Base-by-base conservation (phyloP, 129 eudicot genomes). In the Gnaphalium uliginosum region DNA sequence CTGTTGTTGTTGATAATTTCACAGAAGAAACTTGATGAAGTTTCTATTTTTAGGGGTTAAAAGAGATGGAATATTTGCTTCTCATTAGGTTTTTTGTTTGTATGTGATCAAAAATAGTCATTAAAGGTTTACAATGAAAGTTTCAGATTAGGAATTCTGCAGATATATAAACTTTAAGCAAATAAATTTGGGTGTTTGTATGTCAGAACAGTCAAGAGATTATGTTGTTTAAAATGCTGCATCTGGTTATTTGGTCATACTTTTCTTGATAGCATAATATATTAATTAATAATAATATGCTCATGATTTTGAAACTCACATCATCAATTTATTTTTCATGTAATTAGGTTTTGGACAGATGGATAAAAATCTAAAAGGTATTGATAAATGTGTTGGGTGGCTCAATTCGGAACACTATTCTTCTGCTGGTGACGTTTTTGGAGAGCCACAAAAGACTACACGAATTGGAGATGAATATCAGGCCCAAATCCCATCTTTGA, bases 381-480 rank as follows among this genome's bases (percentile, higher is more conserved):
- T 23, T 35, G 72, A 65, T 59, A 68, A 64, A 46, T 43, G 73
- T 6, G 69, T 24, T 3, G 79, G 77, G 60, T 63, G 76, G 85
- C 71, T 73, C 27, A 66, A 64, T 27, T 76, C 91, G 0, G 58
- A 66, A 59, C 59, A 35, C 33, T 85, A 77, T 75, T 81, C 83
- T 54, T 81, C 75, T 66, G 46, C 72, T 64, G 56, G 74, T 33
- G 39, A 33, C 39, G 6, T 33, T 5, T 33, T 33, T 33, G 39
- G 39, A 33, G 39, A 33, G 39, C 39, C 39, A 33, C 39, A 6
- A 33, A 33, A 33, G 39, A 33, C 39, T 33, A 33, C 39, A 6
- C 39, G 39, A 57, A 74, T 87, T 66, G 92, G 92, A 37, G 84
- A 85, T 53, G 66, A 82, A 54, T 87, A 85, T 68, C 92, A 87